phyloP scores from a whole-genome alignment of 1,284 basidiomycete species.

The Porodaedalea pini region DNA sequence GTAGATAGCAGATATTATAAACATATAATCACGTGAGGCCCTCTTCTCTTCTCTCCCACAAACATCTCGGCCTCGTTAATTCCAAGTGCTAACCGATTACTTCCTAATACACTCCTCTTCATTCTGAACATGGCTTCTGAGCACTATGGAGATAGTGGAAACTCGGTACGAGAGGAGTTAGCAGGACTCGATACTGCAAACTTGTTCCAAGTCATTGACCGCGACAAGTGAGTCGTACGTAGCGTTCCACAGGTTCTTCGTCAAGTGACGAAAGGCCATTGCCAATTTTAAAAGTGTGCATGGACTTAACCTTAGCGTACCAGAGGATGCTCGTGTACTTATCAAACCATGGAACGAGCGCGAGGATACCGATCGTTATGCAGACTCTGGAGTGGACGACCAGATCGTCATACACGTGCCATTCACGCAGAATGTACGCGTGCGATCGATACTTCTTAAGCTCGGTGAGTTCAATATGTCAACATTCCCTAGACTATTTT shows the following conservation, averaged over 20 bases:
- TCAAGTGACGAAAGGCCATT: constrained; percentile 26
- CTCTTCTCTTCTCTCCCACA: too few relatives aligned
- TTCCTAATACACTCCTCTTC: too few relatives aligned
- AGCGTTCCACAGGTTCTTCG: background rate
- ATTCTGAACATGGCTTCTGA: constrained; percentile 13
- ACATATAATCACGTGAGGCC: too few relatives aligned
- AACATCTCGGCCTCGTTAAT: too few relatives aligned
- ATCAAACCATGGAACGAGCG: constrained; percentile 80
- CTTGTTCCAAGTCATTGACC: constrained; percentile 62
- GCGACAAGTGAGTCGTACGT: constrained; percentile 59
- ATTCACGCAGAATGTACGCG: constrained; percentile 71
- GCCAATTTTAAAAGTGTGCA: constrained; percentile 53
- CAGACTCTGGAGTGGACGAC: constrained; percentile 75
- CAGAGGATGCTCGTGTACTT: constrained; percentile 68
- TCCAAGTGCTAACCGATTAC: too few relatives aligned
- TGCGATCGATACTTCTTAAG: constrained; percentile 71
- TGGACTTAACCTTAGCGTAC: constrained; percentile 71
- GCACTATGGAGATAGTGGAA: constrained; percentile 14
- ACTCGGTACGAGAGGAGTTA: constrained; percentile 24
- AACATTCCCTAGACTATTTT: background rate
- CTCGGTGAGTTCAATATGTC: constrained; percentile 46
- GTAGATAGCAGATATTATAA: too few relatives aligned
- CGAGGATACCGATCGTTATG: constrained; percentile 60
- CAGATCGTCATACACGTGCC: constrained; percentile 81
- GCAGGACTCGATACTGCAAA: constrained; percentile 48